Conservation (phyloP, 1,139 yeast species). For the Hansenula sp. region DNA sequence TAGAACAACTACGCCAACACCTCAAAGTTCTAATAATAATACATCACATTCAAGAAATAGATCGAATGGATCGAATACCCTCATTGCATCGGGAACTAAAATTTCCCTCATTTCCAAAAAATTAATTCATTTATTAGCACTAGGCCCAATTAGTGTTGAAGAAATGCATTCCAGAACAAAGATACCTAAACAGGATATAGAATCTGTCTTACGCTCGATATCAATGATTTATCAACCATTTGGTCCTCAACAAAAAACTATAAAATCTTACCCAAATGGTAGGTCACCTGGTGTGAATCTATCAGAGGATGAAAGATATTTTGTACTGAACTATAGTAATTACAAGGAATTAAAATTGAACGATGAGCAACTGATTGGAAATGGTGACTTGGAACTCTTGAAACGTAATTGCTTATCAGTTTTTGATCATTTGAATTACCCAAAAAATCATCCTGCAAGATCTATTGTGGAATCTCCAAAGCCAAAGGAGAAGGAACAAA, state of each 20-base stretch:
- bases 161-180: slow-evolving; percentile 10
- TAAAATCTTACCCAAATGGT: slow-evolving; percentile 9
- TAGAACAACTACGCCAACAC: not conserved
- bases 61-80: slow-evolving; percentile 1
- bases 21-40: not conserved
- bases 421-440: slow-evolving; percentile 14
- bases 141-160: slow-evolving; percentile 16
- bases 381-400: slow-evolving; percentile 7
- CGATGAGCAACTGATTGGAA: slow-evolving; percentile 8
- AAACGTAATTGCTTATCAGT: slow-evolving; percentile 13
- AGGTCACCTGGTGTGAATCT: not conserved
- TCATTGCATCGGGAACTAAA: not conserved
- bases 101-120: slow-evolving; percentile 2
- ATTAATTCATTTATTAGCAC: slow-evolving; percentile 13
- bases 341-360: slow-evolving; percentile 16
- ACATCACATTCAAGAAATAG: not conserved
- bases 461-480: not conserved
- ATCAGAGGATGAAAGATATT: slow-evolving; percentile 1
- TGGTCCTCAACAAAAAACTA: not conserved
- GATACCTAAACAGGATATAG: slow-evolving; percentile 9
- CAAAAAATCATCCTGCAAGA: slow-evolving; percentile 16
- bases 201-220: slow-evolving; percentile 7
- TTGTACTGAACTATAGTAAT: slow-evolving; percentile 11
- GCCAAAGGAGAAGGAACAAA: not conserved
- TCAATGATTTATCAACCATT: slow-evolving; percentile 9